Evolutionary conservation across 495 filamentous ascomycete species (phyloP).

Genomic region (Hypoxylon lenormandii): DNA sequence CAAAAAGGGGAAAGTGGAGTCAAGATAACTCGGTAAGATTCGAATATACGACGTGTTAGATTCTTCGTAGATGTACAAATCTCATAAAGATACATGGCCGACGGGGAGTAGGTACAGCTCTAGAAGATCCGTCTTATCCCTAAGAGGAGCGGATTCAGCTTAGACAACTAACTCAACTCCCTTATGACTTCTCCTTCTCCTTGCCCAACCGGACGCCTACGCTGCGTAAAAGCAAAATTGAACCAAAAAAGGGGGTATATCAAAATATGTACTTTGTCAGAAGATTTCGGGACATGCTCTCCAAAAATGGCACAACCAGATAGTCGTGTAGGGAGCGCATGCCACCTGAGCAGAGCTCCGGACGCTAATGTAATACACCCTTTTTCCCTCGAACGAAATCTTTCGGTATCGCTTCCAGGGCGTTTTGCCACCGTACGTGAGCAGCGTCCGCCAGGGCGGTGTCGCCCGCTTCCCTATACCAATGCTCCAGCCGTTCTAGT

Average conservation of each 20-base stretch:
- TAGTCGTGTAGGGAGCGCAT: constrained; percentile 3
- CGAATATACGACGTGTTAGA: not conserved
- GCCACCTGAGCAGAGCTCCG: not conserved
- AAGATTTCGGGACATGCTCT: constrained; percentile 1
- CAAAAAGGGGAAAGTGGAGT: no score
- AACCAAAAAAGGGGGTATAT: not conserved
- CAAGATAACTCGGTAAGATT: no score
- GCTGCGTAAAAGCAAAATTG: constrained; percentile 27
- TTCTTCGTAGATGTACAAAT: constrained; percentile 19
- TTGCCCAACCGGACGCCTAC: constrained; percentile 31
- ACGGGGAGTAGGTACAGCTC: constrained; percentile 1
- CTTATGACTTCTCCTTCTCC: not conserved
- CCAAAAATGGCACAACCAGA: not conserved
- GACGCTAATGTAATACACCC: constrained; percentile 31
- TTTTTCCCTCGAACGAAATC: constrained; percentile 39
- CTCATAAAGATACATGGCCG: not conserved
- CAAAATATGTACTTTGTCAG: constrained; percentile 4
- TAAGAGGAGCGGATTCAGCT: constrained; percentile 26
- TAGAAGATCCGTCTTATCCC: constrained; percentile 30
- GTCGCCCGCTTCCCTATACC: constrained; percentile 49
- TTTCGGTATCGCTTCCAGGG: constrained; percentile 47
- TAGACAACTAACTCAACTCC: not conserved
- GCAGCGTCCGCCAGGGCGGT: constrained; percentile 32
- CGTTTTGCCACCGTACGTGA: constrained; percentile 38
- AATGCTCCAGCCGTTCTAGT: constrained; percentile 46